These are phyloP conservation scores for Mollisiaceae sp. DNA, from an alignment of 2,329 filamentous ascomycete genomes.

Conservation along the genomic window DNA sequence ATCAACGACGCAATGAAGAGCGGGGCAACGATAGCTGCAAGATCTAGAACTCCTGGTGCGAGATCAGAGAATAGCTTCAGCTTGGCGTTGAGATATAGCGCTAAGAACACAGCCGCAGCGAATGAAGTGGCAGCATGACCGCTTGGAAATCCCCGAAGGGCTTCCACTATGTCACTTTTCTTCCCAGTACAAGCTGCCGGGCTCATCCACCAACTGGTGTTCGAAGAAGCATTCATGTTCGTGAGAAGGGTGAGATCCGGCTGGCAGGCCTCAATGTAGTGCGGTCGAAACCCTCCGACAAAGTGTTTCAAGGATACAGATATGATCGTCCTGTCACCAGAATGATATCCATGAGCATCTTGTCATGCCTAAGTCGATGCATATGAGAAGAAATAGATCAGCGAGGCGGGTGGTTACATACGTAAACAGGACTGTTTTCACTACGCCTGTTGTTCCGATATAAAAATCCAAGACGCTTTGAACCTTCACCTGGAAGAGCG, in stretches of 20 bases:
- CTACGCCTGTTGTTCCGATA: constrained; percentile 27
- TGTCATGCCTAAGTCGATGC: neutral
- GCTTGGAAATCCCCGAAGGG: constrained; percentile 70
- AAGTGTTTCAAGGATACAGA: constrained; percentile 75
- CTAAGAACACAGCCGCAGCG: constrained; percentile 70
- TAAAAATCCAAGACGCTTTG: constrained; percentile 65
- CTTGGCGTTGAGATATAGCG: constrained; percentile 76
- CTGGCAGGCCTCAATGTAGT: constrained; percentile 58
- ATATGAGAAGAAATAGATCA: neutral
- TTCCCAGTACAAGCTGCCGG: constrained; percentile 61
- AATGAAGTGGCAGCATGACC: constrained; percentile 76
- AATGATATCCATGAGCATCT: constrained; percentile 3
- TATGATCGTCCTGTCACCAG: constrained; percentile 40
- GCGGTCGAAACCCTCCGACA: constrained; percentile 69
- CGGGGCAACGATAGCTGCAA: constrained; percentile 67
- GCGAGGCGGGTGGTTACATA: constrained; percentile 11
- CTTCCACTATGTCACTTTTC: constrained; percentile 61
- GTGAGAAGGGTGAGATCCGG: constrained; percentile 46
- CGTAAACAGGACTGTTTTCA: constrained; percentile 32
- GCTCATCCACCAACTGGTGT: constrained; percentile 57
- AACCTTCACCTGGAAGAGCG: constrained; percentile 68
- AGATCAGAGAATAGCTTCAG: constrained; percentile 75
- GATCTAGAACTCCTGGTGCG: constrained; percentile 73
- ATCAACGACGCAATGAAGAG: constrained; percentile 67
- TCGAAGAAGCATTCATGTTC: neutral